Evolutionary conservation across 257 asterid genomes (phyloP).

Genomic region (Ehretia macrophylla): DNA sequence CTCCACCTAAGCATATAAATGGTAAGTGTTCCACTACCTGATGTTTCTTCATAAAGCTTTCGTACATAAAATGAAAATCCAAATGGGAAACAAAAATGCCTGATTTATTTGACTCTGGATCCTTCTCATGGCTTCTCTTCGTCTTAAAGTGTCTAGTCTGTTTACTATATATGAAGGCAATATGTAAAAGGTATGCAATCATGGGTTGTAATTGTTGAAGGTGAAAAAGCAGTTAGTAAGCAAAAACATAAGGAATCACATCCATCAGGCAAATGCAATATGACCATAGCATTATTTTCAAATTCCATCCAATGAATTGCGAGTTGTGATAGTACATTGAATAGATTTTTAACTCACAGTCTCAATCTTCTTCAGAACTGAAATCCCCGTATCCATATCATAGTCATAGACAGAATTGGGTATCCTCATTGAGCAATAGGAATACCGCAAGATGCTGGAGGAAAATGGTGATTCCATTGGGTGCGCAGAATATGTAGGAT

Average conservation of each 20-base stretch:
- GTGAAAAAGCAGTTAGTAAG: not conserved
- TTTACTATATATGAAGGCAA: too few species aligned
- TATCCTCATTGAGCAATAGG: constrained; percentile 75
- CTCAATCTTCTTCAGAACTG: constrained; percentile 83
- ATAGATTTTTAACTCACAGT: constrained; percentile 39
- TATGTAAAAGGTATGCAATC: too few species aligned
- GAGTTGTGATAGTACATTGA: not conserved
- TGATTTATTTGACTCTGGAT: too few species aligned
- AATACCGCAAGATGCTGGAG: constrained; percentile 71
- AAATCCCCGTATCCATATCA: constrained; percentile 80
- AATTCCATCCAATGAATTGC: too few species aligned
- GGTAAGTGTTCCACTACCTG: too few species aligned
- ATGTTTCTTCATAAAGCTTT: too few species aligned
- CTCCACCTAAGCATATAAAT: too few species aligned
- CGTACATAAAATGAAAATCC: too few species aligned
- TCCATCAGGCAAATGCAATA: too few species aligned
- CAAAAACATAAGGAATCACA: not conserved
- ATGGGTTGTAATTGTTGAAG: not conserved
- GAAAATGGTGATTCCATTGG: constrained; percentile 62
- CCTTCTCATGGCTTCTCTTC: too few species aligned
- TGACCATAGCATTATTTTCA: not conserved
- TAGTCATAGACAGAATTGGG: constrained; percentile 87
- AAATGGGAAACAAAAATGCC: too few species aligned
- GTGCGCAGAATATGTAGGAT: constrained; percentile 69
- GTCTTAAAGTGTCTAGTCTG: too few species aligned